Evolutionary conservation across 2,329 filamentous ascomycete species (phyloP).

Genomic region (Talaromyces sp.): DNA sequence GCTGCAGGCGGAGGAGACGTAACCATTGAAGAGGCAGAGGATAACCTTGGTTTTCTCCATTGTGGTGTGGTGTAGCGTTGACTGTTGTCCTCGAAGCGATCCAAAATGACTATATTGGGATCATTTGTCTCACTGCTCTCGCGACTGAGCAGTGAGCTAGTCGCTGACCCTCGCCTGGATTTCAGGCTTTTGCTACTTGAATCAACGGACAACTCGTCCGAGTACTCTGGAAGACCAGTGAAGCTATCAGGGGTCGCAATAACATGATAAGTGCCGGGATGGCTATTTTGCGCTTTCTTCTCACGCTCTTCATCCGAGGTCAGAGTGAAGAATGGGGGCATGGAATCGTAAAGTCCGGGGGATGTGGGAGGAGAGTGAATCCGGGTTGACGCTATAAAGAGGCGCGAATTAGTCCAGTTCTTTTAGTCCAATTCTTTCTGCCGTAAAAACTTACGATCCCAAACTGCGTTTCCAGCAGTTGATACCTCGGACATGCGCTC

Average conservation of each 20-base stretch:
- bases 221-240: slow-evolving; percentile 48
- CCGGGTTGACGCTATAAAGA: slow-evolving; percentile 6
- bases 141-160: slow-evolving; percentile 24
- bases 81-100: slow-evolving; percentile 46
- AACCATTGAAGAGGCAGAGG: slow-evolving; percentile 33
- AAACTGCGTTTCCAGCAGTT: slow-evolving; percentile 49
- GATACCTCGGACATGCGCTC: slow-evolving; percentile 51
- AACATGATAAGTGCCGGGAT: slow-evolving; percentile 54
- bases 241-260: slow-evolving; percentile 54
- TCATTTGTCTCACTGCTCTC: slow-evolving; percentile 28
- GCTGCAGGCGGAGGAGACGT: slow-evolving; percentile 24
- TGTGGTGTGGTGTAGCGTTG: slow-evolving; percentile 27
- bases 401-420: not conserved
- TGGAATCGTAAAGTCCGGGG: slow-evolving; percentile 37
- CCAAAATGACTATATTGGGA: slow-evolving; percentile 48
- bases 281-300: slow-evolving; percentile 48
- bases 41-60: slow-evolving; percentile 26
- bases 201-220: slow-evolving; percentile 28
- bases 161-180: slow-evolving; percentile 21
- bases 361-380: slow-evolving; percentile 21
- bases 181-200: slow-evolving; percentile 19
- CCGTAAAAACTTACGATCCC: slow-evolving; percentile 48
- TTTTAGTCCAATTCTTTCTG: not conserved
- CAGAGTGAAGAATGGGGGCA: slow-evolving; percentile 51
- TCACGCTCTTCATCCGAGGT: slow-evolving; percentile 56